Percentiles rank a stretch among this genome's conserved stretches.
These are phyloP conservation scores for Hericium erinaceus DNA, from an alignment of 768 basidiomycete genomes.

Conservation along the genomic window DNA sequence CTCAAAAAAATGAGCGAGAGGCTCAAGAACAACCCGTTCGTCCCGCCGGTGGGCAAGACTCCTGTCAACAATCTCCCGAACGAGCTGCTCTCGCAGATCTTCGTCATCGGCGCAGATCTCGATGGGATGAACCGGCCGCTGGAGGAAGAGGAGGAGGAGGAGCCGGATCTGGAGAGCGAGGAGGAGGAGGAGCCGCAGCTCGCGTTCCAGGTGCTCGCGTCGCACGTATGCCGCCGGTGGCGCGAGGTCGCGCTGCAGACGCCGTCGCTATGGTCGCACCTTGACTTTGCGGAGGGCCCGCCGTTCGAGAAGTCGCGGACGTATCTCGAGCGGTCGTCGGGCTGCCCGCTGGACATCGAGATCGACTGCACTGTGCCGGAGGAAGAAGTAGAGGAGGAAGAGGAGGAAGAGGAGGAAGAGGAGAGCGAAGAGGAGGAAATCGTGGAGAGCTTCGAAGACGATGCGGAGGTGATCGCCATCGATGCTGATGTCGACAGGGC, in stretches of 20 bases:
- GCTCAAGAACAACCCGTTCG: neutral
- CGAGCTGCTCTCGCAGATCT: slow-evolving; percentile 45
- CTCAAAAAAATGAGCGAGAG: neutral
- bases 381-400: slow-evolving; percentile 3
- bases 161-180: slow-evolving; percentile 10
- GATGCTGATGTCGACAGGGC: neutral
- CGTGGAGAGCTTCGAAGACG: neutral
- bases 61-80: slow-evolving; percentile 41
- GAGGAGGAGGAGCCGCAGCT: slow-evolving; percentile 8
- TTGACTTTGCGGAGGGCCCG: slow-evolving; percentile 31
- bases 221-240: slow-evolving; percentile 57
- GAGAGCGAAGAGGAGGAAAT: neutral
- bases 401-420: slow-evolving; percentile 2
- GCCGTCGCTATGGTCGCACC: slow-evolving; percentile 46
- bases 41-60: neutral
- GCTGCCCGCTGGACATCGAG: slow-evolving; percentile 42
- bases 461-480: neutral
- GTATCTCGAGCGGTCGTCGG: slow-evolving; percentile 46
- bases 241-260: slow-evolving; percentile 42
- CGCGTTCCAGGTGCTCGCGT: slow-evolving; percentile 44
- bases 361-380: slow-evolving; percentile 27
- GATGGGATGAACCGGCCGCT: slow-evolving; percentile 19
- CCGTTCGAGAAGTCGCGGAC: slow-evolving; percentile 34
- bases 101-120: slow-evolving; percentile 13
- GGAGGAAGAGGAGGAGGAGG: slow-evolving; percentile 14